Percentiles rank a stretch among this genome's conserved stretches.
Evolutionary conservation across 345 rosid species (phyloP).

Genomic region (Crucihimalaya himalaica): DNA sequence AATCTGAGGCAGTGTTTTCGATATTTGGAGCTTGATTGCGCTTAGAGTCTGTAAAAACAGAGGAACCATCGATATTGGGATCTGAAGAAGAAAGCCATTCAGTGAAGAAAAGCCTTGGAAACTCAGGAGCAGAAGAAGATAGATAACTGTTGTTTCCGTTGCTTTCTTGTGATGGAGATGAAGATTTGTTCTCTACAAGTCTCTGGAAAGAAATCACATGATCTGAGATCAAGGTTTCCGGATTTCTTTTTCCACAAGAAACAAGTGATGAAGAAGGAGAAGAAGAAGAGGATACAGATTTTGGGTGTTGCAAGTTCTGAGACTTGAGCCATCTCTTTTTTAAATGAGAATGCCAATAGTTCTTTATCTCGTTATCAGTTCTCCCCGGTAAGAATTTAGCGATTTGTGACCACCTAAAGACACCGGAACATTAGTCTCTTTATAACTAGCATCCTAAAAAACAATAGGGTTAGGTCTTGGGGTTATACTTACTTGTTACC

Average conservation of each 20-base stretch:
- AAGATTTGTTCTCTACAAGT: slow-evolving; percentile 31
- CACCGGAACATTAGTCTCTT: neutral
- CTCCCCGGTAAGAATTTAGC: slow-evolving; percentile 83
- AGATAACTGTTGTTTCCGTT: slow-evolving; percentile 1
- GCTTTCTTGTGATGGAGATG: slow-evolving; percentile 33
- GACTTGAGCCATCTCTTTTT: slow-evolving; percentile 57
- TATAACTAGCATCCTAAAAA: neutral
- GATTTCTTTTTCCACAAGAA: slow-evolving; percentile 32
- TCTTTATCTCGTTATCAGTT: slow-evolving; percentile 95
- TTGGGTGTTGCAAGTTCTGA: slow-evolving; percentile 1
- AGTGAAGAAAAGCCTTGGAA: slow-evolving; percentile 66
- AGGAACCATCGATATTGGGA: slow-evolving; percentile 21
- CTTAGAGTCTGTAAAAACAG: slow-evolving; percentile 27
- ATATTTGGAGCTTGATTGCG: slow-evolving; percentile 31
- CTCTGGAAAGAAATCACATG: slow-evolving; percentile 34
- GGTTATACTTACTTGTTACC: slow-evolving; percentile 81
- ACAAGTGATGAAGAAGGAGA: slow-evolving; percentile 23
- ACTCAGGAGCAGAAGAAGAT: slow-evolving; percentile 3
- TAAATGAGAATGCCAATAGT: slow-evolving; percentile 87
- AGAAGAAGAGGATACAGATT: slow-evolving; percentile 33
- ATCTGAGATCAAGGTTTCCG: slow-evolving; percentile 35
- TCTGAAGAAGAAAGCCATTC: slow-evolving; percentile 64
- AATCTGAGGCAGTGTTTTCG: neutral
- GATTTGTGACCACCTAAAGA: slow-evolving; percentile 83
- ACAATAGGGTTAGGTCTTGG: slow-evolving; percentile 4